Evolutionary conservation across 768 basidiomycete species (phyloP), one percentile per base, ranked within the genome.

Genomic region (Tephrocybe rancida): DNA sequence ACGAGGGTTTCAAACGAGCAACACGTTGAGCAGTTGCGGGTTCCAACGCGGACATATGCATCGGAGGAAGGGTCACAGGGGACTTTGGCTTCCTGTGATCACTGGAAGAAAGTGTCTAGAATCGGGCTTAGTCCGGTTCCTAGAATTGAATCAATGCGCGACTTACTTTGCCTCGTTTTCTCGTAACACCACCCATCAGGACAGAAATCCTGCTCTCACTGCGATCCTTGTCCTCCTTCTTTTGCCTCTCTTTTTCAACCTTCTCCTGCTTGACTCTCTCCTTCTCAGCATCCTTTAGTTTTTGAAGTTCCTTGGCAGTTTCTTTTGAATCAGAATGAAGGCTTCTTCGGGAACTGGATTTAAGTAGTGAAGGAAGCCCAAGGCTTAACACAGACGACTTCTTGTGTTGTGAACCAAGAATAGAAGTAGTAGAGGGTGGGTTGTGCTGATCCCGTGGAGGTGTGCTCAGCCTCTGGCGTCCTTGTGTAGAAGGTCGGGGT

Each of bases 141-240:
- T 48, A 43, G 18, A 27, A 30, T 32, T 32, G 24, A 50, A 47
- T 13, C 48, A 43, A 44, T 50, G 55, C 18, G 16, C 26, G 27
- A 44, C 76, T 64, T 63, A 95, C 94, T 85, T 96, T 95, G 70
- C 94, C 95, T 47, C 94, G 81, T 68, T 89, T 94, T 65, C 94
- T 79, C 6, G 56, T 57, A 9, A 57, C 55, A 30, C 91, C 90
- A 18, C 90, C 90, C 79, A 95, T 92, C 52, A 95, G 73, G 24
- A 86, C 84, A 10, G 92, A 92, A 60, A 95, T 93, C 63, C 92
- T 82, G 64, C 92, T 92, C 72, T 94, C 90, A 59, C 92, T 94
- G 35, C 92, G 81, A 64, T 92, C 90, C 70, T 93, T 93, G 47
- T 91, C 90, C 59, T 92, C 90, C 65, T 88, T 90, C 67, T 78